Base-by-base conservation (phyloP, 768 basidiomycete species). In the Cystofilobasidium ferigula region DNA sequence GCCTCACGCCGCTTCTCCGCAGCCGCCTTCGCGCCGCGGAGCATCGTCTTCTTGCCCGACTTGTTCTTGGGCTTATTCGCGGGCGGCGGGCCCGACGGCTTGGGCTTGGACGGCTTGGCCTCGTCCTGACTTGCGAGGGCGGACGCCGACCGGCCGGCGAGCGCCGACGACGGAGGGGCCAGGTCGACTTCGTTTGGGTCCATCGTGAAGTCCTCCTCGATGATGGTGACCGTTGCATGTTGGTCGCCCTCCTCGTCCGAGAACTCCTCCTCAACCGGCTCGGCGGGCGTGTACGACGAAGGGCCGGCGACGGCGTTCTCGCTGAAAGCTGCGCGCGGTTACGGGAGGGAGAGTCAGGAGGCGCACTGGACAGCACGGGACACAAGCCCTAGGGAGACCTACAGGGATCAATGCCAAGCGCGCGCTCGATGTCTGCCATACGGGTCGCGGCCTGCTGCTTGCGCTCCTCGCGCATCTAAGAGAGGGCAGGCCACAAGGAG, bases 31-130 rank as follows among this genome's bases (percentile, higher is more conserved):
- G 58, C 57, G 34, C 67, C 67, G 26, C 51, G 62, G 32, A 68
- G 45, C 57, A 62, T 22, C 54, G 67, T 68, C 67, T 63, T 68
- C 36, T 57, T 57, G n/a, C 67, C 67, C 10, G 57, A 63, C 67
- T 68, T 68, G 60, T 62, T 62, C 57, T 68, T 68, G 13, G 28
- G 30, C 43, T 67, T 67, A n/a, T n/a, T n/a, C n/a, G n/a, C n/a
- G 22, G 64, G 59, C 40, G 36, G 40, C 64, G 59, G 59, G 48
- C 48, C 53, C 7, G 35, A 47, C 42, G 60, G 51, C 48, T 60
- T 61, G n/a, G 58, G 60, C 20, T 53, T 34, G 58, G 32, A 56
- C 53, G 32, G 24, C 28, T 54, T 48, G 5, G 36, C 64, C 20
- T 47, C 57, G 24, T 35, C 60, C 32, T 60, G 51, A 13, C 28